Percentiles rank a stretch among this genome's conserved stretches.
phyloP scores from a whole-genome alignment of 2,329 filamentous ascomycete genomes.

The Calonectria pseudoreteaudii region DNA sequence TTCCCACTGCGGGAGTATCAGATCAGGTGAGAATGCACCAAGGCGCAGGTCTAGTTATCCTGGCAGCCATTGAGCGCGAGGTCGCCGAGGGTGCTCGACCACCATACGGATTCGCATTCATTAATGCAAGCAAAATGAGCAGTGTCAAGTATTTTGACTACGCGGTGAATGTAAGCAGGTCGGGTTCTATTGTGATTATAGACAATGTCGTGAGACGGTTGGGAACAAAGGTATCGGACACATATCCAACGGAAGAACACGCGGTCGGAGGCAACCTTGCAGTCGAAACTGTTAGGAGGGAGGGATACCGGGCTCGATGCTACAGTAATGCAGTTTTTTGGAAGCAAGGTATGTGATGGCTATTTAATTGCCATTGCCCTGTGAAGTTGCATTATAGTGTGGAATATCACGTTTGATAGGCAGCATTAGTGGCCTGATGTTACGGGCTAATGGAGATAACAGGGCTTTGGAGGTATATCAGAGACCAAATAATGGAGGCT shows the following conservation, averaged over 20 bases:
- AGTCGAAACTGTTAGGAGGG: conserved; percentile 3
- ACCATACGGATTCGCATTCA: conserved; percentile 7
- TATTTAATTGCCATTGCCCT: conserved; percentile 1
- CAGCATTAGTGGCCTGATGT: not conserved
- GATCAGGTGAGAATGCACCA: not conserved
- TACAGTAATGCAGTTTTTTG: conserved; percentile 20
- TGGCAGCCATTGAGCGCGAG: not conserved
- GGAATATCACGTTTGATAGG: not conserved
- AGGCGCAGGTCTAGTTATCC: conserved; percentile 6
- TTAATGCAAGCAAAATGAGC: conserved; percentile 18
- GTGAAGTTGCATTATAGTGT: not conserved
- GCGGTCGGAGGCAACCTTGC: not conserved
- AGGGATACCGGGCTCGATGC: conserved; percentile 8
- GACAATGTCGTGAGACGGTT: conserved; percentile 19
- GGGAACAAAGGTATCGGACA: not conserved
- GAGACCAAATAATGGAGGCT: not conserved
- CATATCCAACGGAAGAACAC: conserved; percentile 10
- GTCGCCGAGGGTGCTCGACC: not conserved
- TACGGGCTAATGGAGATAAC: not conserved
- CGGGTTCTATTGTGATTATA: conserved; percentile 8
- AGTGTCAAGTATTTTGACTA: conserved; percentile 13
- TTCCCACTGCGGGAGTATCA: not conserved
- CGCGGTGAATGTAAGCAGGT: conserved; percentile 2
- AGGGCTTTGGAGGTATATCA: not conserved
- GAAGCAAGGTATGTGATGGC: not conserved